These are phyloP conservation scores for Mycosphaerelloides madeirae DNA, from an alignment of 2,329 filamentous ascomycete species.

Conservation along the genomic window DNA sequence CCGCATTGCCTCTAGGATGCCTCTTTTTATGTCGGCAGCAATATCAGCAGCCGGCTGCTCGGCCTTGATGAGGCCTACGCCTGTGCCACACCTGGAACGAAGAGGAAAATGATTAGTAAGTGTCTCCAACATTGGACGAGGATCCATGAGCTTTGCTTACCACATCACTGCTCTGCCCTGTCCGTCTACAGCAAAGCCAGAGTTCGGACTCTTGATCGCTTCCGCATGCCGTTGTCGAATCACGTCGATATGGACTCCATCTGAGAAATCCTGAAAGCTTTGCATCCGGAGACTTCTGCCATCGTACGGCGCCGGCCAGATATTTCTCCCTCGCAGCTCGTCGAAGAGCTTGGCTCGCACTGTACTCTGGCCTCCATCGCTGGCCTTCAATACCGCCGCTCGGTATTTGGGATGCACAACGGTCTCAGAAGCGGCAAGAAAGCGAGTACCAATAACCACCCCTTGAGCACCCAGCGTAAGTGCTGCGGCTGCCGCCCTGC, in stretches of 20 bases:
- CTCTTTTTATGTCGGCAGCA: slow-evolving; percentile 43
- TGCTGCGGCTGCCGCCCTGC: slow-evolving; percentile 52
- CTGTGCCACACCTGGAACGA: slow-evolving; percentile 38
- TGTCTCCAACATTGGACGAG: too few relatives aligned
- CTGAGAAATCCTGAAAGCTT: slow-evolving; percentile 42
- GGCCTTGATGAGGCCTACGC: slow-evolving; percentile 53
- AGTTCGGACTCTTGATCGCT: slow-evolving; percentile 47
- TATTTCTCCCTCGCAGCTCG: slow-evolving; percentile 49
- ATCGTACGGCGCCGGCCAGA: slow-evolving; percentile 56
- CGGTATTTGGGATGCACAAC: slow-evolving; percentile 40
- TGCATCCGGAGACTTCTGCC: slow-evolving; percentile 54
- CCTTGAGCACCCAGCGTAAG: slow-evolving; percentile 51
- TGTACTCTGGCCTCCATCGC: slow-evolving; percentile 50
- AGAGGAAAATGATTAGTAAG: too few relatives aligned
- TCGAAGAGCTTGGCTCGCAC: slow-evolving; percentile 51
- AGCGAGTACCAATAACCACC: slow-evolving; percentile 59
- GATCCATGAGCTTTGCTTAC: slow-evolving; percentile 38
- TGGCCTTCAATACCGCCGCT: slow-evolving; percentile 42
- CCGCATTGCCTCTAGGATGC: slow-evolving; percentile 30
- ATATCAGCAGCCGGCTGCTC: slow-evolving; percentile 50
- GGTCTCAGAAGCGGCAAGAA: slow-evolving; percentile 48
- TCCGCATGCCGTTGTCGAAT: slow-evolving; percentile 43
- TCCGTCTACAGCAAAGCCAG: slow-evolving; percentile 42
- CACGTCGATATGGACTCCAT: slow-evolving; percentile 37
- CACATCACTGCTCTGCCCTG: slow-evolving; percentile 56